These are phyloP conservation scores for Penicillium sp. DNA, from an alignment of 2,329 filamentous ascomycete species.

Conservation along the genomic window DNA sequence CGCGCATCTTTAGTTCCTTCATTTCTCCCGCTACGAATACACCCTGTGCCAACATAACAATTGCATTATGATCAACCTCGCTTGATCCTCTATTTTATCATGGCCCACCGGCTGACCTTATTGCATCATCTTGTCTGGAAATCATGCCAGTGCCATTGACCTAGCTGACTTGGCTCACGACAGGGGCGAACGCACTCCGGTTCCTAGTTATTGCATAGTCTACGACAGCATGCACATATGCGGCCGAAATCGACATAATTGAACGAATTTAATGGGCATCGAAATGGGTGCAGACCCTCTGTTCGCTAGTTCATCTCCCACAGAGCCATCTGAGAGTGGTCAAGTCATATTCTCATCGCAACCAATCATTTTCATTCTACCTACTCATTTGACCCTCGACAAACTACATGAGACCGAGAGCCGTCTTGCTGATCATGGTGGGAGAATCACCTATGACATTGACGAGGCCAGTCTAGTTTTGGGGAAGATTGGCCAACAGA, in stretches of 20 bases:
- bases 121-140: no score
- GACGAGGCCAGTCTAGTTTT: constrained; percentile 68
- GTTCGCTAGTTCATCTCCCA: constrained; percentile 1
- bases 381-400: constrained; percentile 61
- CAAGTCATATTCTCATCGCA: constrained; percentile 31
- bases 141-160: neutral
- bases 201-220: neutral
- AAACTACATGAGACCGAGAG: constrained; percentile 62
- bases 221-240: neutral
- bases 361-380: constrained; percentile 68
- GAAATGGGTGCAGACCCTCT: neutral
- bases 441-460: constrained; percentile 64
- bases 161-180: neutral
- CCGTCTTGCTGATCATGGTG: constrained; percentile 51
- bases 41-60: neutral
- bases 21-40: neutral
- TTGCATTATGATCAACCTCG: neutral
- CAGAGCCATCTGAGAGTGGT: neutral
- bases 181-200: neutral
- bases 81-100: neutral
- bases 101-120: neutral
- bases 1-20: no score
- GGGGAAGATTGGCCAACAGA: constrained; percentile 64
- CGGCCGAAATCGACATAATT: neutral
- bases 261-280: neutral